Base-by-base conservation (phyloP, 805 yeast genomes). In the Ogataea ganodermae region DNA sequence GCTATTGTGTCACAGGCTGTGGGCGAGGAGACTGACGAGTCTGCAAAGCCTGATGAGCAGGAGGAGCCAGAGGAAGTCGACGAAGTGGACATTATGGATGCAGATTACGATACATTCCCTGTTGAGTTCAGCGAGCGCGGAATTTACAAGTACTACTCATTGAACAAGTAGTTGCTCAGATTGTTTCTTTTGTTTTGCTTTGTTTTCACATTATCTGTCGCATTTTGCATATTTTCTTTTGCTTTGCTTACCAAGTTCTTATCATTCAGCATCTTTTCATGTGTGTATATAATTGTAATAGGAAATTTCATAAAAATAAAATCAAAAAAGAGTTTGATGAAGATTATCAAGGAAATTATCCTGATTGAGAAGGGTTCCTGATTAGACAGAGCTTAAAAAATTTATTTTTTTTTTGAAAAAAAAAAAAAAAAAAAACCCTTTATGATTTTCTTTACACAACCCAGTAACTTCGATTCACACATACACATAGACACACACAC, bases 61-160 rank as follows among this genome's bases (percentile, higher is more conserved):
- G 65, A 64, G 45, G 44, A 24, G 3, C 16, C 12, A 26, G 50
- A 35, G 3, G 41, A 33, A 16, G 31, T 41, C 30, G 36, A 33
- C 3, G 6, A 8, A 17, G 46, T 21, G 10, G 60, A 55, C 16
- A 60, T 66, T 23, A 68, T 65, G 50, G 68, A 67, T 49, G 67
- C 45, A 10, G 43, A 42, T 61, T 74, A 74, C 50, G 67, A 61
- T 45, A 69, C 72, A 6, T 80, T 83, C 76, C 83, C 84, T 0
- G 76, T 69, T 23, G 81, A 75, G 52, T 75, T 76, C 49, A 57
- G 60, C 31, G 70, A 69, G 44, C 53, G 84, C 36, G 85, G 85
- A 0, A 75, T 80, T 10, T 80, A 80, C 61, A 78, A 76, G 52
- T 80, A 80, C 62, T 80, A 80, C 58, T 75, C 83, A 8, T 63